phyloP scores from a whole-genome alignment of 2,329 filamentous ascomycete species.

The Ophiognomonia clavigignenti-juglandacearum region DNA sequence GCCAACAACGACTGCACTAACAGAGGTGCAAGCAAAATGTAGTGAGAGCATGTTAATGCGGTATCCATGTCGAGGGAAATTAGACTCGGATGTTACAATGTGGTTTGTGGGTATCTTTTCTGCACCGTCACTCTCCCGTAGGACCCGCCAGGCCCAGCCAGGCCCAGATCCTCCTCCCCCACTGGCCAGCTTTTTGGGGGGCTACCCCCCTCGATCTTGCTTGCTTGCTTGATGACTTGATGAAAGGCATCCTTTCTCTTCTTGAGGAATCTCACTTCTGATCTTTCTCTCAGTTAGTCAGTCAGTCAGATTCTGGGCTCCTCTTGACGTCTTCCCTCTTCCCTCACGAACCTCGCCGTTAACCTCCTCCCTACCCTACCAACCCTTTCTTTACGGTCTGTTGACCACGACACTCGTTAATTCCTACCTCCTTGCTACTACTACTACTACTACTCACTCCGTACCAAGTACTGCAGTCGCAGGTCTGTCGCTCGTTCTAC shows the following conservation, averaged over 20 bases:
- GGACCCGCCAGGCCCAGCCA: neutral
- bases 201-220: too few species aligned
- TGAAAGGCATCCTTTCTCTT: too few species aligned
- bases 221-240: too few species aligned
- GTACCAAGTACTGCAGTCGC: too few species aligned
- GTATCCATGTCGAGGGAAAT: neutral
- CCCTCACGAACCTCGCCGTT: too few species aligned
- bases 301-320: neutral
- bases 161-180: too few species aligned
- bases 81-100: neutral
- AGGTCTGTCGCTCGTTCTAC: too few species aligned
- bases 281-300: too few species aligned
- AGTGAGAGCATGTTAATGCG: neutral
- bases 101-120: neutral
- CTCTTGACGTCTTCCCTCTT: too few species aligned
- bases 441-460: too few species aligned
- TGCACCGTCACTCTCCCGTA: neutral
- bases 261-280: neutral
- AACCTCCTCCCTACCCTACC: neutral
- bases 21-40: neutral
- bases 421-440: neutral
- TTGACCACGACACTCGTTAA: neutral
- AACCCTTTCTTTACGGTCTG: too few species aligned
- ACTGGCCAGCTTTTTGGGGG: too few species aligned
- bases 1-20: neutral